Evolutionary conservation across 495 filamentous ascomycete genomes (phyloP), one percentile per base, ranked within the genome.

Genomic region (Penicillium chermesinum): DNA sequence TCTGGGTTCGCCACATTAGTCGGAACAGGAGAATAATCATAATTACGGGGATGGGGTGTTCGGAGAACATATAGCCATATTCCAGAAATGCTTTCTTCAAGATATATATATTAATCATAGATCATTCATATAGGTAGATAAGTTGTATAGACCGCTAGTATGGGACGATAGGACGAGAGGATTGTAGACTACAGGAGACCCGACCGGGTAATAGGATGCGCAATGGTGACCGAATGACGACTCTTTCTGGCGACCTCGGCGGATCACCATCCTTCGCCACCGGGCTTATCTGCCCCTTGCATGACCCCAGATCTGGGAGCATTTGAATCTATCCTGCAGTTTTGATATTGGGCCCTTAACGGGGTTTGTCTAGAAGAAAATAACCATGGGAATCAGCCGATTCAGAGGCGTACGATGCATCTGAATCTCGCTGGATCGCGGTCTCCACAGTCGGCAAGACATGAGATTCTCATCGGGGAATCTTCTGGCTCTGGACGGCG

Each of bases 291-390:
- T 53, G 50, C 50, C 59, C 59, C 59, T 62, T 62, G 59, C 59
- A 62, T 33, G 35, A 59, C 56, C 59, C 57, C 57, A 52, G 59
- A 57, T 62, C 57, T 53, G 41, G 25, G 25, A 22, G 21, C 44
- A n/a, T n/a, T 21, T 18, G 36, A 7, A 40, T 46, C 25, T 44
- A n/a, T 37, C 30, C 42, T 17, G 19, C 44, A 15, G 22, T 16
- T 15, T 49, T 19, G 22, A 40, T 22, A 15, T 50, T 4, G 25
- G 22, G 4, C 25, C 5, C 4, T 4, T 37, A 12, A 16, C 18
- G 8, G 3, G 10, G 10, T 30, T 10, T 30, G 25, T 10, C 25
- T 30, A 10, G 5, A 4, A 30, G 5, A 5, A 10, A 4, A 30
- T 4, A 30, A 30, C 25, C 25, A 30, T 30, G 25, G 25, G 25